phyloP scores from a whole-genome alignment of 495 filamentous ascomycete genomes.

The Neurospora africana region DNA sequence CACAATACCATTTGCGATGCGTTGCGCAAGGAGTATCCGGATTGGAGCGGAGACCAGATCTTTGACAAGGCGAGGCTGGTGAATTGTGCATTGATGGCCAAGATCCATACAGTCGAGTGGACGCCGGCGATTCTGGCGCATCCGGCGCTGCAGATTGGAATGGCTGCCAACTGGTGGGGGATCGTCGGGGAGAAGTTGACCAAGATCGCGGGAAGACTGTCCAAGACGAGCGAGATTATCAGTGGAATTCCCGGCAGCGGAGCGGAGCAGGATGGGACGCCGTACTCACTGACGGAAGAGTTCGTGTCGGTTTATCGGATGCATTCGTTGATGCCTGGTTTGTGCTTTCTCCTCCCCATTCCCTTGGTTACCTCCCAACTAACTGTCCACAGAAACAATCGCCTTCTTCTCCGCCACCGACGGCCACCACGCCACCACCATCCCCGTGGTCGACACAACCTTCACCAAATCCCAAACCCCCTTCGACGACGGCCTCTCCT shows the following conservation, averaged over 20 bases:
- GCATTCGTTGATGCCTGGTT: constrained; percentile 33
- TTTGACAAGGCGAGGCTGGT: constrained; percentile 37
- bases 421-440: constrained; percentile 22
- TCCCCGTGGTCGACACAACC: constrained; percentile 17
- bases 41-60: constrained; percentile 25
- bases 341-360: neutral
- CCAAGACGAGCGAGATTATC: constrained; percentile 26
- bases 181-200: constrained; percentile 29
- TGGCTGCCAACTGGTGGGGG: constrained; percentile 37
- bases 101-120: constrained; percentile 40
- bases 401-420: constrained; percentile 25
- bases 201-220: constrained; percentile 29
- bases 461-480: constrained; percentile 25
- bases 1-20: constrained; percentile 32
- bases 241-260: constrained; percentile 31
- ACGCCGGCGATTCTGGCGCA: constrained; percentile 35
- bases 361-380: neutral
- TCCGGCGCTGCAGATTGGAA: constrained; percentile 27
- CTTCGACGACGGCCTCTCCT: constrained; percentile 16
- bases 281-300: constrained; percentile 34
- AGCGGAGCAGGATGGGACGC: constrained; percentile 25
- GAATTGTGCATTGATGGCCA: constrained; percentile 36
- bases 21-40: constrained; percentile 20
- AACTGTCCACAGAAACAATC: constrained; percentile 18
- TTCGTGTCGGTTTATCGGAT: constrained; percentile 35